Evolutionary conservation across 176 grass and related monocot genomes (phyloP).

Genomic region (Phyllostachys edulis): DNA sequence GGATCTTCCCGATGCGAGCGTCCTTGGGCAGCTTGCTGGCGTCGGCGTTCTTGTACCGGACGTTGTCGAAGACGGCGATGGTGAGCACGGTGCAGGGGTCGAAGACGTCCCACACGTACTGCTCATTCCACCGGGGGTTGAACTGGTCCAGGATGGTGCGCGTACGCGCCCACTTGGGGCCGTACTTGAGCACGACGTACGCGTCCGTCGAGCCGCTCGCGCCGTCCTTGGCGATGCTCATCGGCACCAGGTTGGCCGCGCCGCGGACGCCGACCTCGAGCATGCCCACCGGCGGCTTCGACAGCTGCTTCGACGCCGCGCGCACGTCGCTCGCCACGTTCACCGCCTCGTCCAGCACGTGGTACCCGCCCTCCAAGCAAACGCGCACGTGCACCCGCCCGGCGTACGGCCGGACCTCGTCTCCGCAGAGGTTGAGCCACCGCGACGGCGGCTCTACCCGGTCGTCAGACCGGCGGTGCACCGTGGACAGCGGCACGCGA

Average conservation of each 20-base stretch:
- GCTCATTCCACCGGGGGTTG: constrained; percentile 98
- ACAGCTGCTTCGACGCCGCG: constrained; percentile 92
- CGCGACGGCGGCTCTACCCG: constrained; percentile 75
- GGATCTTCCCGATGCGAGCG: constrained; percentile 79
- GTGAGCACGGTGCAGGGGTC: constrained; percentile 98
- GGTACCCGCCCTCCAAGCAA: constrained; percentile 96
- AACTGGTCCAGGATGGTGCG: constrained; percentile 94
- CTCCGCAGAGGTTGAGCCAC: constrained; percentile 88
- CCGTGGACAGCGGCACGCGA: constrained; percentile 65
- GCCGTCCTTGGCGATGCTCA: constrained; percentile 85
- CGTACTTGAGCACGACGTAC: constrained; percentile 94
- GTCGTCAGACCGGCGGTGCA: constrained; percentile 77
- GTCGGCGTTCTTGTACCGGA: constrained; percentile 56
- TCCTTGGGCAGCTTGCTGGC: constrained; percentile 41
- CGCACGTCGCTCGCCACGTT: constrained; percentile 94
- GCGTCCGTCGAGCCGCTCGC: constrained; percentile 82
- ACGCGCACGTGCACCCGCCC: constrained; percentile 85
- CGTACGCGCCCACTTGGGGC: constrained; percentile 92
- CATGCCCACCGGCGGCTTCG: constrained; percentile 88
- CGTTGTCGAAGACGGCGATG: constrained; percentile 94
- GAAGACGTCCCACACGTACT: constrained; percentile 98
- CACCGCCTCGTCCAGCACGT: constrained; percentile 95
- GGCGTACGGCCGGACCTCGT: constrained; percentile 76
- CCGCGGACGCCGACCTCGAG: constrained; percentile 89
- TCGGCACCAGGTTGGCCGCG: constrained; percentile 83